These are phyloP conservation scores for Daldinia grandis DNA, from an alignment of 495 filamentous ascomycete species.

Conservation along the genomic window DNA sequence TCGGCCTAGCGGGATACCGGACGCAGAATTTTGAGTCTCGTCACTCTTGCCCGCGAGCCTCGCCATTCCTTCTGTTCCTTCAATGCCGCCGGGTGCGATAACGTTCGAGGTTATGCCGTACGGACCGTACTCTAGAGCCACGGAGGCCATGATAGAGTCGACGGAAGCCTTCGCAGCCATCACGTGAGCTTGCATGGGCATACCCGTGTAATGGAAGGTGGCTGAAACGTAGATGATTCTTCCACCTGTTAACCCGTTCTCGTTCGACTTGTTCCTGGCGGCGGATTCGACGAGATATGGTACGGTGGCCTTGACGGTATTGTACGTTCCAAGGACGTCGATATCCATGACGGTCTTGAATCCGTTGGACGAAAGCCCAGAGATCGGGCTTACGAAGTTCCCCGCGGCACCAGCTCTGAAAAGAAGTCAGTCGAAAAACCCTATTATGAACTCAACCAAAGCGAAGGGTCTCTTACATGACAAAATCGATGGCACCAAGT, in stretches of 20 bases:
- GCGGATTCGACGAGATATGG: slow-evolving; percentile 80
- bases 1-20: slow-evolving; percentile 71
- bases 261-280: slow-evolving; percentile 59
- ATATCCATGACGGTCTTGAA: slow-evolving; percentile 98
- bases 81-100: slow-evolving; percentile 82
- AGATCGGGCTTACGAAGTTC: slow-evolving; percentile 92
- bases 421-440: slow-evolving; percentile 23
- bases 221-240: slow-evolving; percentile 89
- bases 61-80: slow-evolving; percentile 68
- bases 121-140: slow-evolving; percentile 88
- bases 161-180: slow-evolving; percentile 90
- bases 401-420: slow-evolving; percentile 89
- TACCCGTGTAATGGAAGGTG: slow-evolving; percentile 86
- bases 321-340: slow-evolving; percentile 90
- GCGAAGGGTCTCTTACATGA: slow-evolving; percentile 89
- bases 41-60: slow-evolving; percentile 56
- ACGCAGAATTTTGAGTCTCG: slow-evolving; percentile 42
- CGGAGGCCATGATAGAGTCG: slow-evolving; percentile 77
- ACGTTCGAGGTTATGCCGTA: slow-evolving; percentile 89
- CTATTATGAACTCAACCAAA: not conserved
- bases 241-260: slow-evolving; percentile 69
- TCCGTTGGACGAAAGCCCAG: slow-evolving; percentile 81
- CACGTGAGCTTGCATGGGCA: slow-evolving; percentile 86
- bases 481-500: slow-evolving; percentile 87
- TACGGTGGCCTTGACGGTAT: slow-evolving; percentile 91